Conservation (phyloP, 2,329 filamentous ascomycete species). For the Polychaeton citri region DNA sequence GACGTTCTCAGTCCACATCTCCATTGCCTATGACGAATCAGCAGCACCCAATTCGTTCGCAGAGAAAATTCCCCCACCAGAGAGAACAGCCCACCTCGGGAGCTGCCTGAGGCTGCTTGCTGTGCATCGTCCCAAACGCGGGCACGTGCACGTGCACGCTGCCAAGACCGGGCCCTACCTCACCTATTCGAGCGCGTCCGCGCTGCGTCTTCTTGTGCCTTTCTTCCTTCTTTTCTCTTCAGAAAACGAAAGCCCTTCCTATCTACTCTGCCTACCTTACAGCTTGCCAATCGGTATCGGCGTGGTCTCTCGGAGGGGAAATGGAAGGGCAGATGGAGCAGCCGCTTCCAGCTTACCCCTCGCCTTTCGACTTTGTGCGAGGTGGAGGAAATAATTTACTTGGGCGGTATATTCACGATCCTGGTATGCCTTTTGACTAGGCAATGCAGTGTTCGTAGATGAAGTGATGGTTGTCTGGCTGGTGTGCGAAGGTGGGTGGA, state of each 20-base stretch:
- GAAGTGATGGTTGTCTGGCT: no score
- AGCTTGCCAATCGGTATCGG: constrained; percentile 22
- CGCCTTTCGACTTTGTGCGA: constrained; percentile 29
- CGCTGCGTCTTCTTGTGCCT: constrained; percentile 9
- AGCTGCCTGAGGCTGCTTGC: not conserved
- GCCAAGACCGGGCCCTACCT: constrained; percentile 33
- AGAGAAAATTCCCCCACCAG: not conserved
- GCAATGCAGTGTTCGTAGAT: no score
- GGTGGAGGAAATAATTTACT: constrained; percentile 33
- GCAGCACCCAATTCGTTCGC: not conserved
- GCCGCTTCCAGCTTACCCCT: constrained; percentile 41
- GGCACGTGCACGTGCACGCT: constrained; percentile 4
- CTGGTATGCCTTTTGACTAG: no score
- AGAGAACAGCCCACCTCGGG: not conserved
- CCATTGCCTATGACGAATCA: not conserved
- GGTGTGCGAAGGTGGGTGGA: no score
- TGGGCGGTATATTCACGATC: constrained; percentile 28
- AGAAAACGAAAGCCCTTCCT: constrained; percentile 36
- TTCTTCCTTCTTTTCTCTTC: constrained; percentile 17
- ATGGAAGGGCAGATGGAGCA: constrained; percentile 46
- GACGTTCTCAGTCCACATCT: not conserved
- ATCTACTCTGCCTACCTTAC: constrained; percentile 53
- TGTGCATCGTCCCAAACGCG: not conserved
- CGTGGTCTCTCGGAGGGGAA: constrained; percentile 53
- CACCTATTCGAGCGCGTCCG: no score